Evolutionary conservation across 768 basidiomycete species (phyloP).

Genomic region (Glaciozyma antarctica): DNA sequence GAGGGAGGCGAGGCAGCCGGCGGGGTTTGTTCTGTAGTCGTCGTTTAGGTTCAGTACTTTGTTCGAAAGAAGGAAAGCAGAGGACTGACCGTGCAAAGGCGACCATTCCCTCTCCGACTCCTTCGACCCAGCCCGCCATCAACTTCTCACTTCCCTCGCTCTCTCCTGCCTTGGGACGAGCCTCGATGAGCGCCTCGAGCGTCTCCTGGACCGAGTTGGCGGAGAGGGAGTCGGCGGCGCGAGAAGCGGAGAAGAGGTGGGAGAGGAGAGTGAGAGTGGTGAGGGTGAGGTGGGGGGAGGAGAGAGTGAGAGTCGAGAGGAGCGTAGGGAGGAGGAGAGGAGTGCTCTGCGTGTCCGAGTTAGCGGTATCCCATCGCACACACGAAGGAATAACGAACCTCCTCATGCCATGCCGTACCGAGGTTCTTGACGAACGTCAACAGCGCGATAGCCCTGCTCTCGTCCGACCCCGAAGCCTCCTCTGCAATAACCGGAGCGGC

Average conservation of each 20-base stretch:
- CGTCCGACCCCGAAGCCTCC: constrained; percentile 52
- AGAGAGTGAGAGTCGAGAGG: constrained; percentile 72
- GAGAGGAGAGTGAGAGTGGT: constrained; percentile 77
- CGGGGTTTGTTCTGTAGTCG: constrained; percentile 11
- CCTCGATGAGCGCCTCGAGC: constrained; percentile 54
- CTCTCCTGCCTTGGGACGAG: constrained; percentile 39
- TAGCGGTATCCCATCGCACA: background rate
- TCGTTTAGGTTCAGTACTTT: no score
- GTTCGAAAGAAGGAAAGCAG: background rate
- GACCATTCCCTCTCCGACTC: constrained; percentile 63
- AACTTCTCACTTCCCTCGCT: constrained; percentile 54
- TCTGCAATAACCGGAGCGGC: constrained; percentile 33
- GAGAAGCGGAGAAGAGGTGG: constrained; percentile 53
- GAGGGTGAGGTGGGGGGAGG: constrained; percentile 80
- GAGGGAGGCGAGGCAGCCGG: constrained; percentile 6
- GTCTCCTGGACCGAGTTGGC: constrained; percentile 45
- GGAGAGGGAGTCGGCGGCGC: constrained; percentile 32
- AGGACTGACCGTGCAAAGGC: constrained; percentile 45
- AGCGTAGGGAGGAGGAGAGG: constrained; percentile 60
- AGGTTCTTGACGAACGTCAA: constrained; percentile 47
- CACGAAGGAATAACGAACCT: constrained; percentile 48
- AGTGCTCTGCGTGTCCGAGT: constrained; percentile 50
- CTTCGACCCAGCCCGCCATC: constrained; percentile 66
- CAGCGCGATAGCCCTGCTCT: constrained; percentile 63
- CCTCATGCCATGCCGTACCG: constrained; percentile 44